Conservation (phyloP, 108 stramenopile species). For the Nitzschia sp. region DNA sequence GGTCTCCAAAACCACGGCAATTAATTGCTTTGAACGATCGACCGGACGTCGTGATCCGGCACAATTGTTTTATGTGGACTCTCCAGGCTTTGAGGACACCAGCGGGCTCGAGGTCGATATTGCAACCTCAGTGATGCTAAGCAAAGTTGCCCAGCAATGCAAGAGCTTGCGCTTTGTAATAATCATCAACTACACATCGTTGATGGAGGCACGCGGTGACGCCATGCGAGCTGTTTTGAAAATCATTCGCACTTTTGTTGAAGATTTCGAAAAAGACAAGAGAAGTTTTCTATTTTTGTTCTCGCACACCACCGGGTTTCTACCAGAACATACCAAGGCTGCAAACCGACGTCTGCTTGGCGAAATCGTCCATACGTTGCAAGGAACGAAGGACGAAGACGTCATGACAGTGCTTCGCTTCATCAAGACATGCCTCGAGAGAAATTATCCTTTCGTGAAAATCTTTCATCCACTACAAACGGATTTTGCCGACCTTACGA, state of each 20-base stretch:
- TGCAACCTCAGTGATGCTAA: conserved; percentile 56
- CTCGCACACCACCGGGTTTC: conserved; percentile 47
- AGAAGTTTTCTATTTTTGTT: conserved; percentile 63
- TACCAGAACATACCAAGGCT: conserved; percentile 24
- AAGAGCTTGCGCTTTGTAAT: conserved; percentile 53
- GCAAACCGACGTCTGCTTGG: conserved; percentile 31
- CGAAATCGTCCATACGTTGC: conserved; percentile 45
- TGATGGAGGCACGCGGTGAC: conserved; percentile 64
- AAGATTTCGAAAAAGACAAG: conserved; percentile 49
- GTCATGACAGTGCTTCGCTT: conserved; percentile 37
- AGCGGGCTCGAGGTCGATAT: conserved; percentile 59
- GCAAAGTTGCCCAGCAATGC: conserved; percentile 55
- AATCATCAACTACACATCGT: conserved; percentile 56
- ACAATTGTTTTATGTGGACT: conserved; percentile 47
- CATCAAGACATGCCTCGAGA: conserved; percentile 40
- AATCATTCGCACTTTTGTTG: conserved; percentile 51
- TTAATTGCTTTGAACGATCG: conserved; percentile 36
- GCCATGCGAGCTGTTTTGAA: conserved; percentile 53
- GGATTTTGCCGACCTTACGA: conserved; percentile 30
- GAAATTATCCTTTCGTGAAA: conserved; percentile 52
- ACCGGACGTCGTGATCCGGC: conserved; percentile 7
- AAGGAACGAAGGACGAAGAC: conserved; percentile 50
- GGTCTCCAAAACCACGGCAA: conserved; percentile 48
- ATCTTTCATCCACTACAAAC: conserved; percentile 49
- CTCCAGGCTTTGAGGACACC: conserved; percentile 67